Evolutionary conservation across 2,329 filamentous ascomycete genomes (phyloP).

Genomic region (Ustulina deusta): DNA sequence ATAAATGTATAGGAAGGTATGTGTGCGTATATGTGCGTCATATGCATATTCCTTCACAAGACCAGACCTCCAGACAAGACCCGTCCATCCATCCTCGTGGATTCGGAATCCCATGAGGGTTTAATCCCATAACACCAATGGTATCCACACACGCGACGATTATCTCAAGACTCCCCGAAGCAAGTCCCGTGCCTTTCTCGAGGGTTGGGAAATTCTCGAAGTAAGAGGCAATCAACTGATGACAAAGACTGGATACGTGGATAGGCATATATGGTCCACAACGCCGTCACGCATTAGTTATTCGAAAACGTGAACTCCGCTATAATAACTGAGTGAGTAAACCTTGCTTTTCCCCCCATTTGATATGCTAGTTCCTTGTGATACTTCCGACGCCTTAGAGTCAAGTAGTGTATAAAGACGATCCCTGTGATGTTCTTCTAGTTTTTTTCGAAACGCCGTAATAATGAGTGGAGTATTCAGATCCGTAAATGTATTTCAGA

Average conservation of each 20-base stretch:
- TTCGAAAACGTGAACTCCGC: neutral
- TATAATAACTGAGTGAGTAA: neutral
- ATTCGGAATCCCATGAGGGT: neutral
- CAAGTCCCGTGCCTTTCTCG: neutral
- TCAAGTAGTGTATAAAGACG: neutral
- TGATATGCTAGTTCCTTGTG: neutral
- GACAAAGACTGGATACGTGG: neutral
- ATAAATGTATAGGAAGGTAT: too few relatives aligned
- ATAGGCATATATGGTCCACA: neutral
- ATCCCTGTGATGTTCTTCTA: neutral
- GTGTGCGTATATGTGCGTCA: too few relatives aligned
- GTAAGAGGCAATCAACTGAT: neutral
- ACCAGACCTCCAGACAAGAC: too few relatives aligned
- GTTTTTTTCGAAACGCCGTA: slow-evolving; percentile 5
- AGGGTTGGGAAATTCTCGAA: neutral
- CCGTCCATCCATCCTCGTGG: too few relatives aligned
- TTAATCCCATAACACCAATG: neutral
- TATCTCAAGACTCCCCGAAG: neutral
- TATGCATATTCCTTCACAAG: too few relatives aligned
- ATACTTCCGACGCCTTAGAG: neutral
- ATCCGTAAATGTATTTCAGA: neutral
- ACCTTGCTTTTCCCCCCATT: neutral
- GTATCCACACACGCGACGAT: neutral
- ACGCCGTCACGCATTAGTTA: neutral
- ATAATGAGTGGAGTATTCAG: neutral